Base-by-base conservation (phyloP, 1,139 yeast genomes). In the Blastobotrys proliferans region DNA sequence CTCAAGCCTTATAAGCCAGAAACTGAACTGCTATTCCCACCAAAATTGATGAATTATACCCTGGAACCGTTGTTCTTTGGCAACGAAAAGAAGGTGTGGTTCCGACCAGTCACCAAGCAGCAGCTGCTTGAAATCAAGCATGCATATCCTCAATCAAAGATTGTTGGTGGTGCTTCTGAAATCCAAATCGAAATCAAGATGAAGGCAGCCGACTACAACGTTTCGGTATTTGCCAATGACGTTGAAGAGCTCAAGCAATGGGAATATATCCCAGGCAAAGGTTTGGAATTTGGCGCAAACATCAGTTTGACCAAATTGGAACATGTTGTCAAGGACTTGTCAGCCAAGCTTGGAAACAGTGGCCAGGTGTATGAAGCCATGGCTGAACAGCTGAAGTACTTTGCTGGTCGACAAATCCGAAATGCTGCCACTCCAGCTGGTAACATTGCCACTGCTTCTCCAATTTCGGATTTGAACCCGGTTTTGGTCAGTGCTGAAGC, bases 371-470 rank as follows among this genome's bases (percentile, higher is more conserved):
- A 50, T 48, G 41, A 51, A 14, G 67, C 68, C 14, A 66, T 70
- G 29, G 57, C 63, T n/a, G 56, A 61, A 22, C 75, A 70, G 49
- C 57, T 70, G 40, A 69, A 69, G 51, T 63, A 65, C 48, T 70
- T 70, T 54, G 75, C 75, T 1, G 74, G 75, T 1, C 60, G 74
- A 21, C 75, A 72, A 48, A 69, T 70, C 40, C 62, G 75, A 39
- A 70, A 70, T 46, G 74, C 68, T 6, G 75, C 74, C 11, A 70
- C 74, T 5, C 70, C 74, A 1, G 73, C 74, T 0, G 75, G 75
- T 22, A 69, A 69, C 30, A 67, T 70, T 36, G 73, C 71, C 11
- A 70, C 75, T 2, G 75, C 75, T 1, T 68, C 73, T n/a, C 75
- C 75, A 21, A 70, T 70, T 45, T 67, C 74, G 1, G 75, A 70